A percentile compares a stretch with the other conserved stretches of the same genome.
Evolutionary conservation across 2,329 filamentous ascomycete genomes (phyloP).

Genomic region (Claviceps spartinae): DNA sequence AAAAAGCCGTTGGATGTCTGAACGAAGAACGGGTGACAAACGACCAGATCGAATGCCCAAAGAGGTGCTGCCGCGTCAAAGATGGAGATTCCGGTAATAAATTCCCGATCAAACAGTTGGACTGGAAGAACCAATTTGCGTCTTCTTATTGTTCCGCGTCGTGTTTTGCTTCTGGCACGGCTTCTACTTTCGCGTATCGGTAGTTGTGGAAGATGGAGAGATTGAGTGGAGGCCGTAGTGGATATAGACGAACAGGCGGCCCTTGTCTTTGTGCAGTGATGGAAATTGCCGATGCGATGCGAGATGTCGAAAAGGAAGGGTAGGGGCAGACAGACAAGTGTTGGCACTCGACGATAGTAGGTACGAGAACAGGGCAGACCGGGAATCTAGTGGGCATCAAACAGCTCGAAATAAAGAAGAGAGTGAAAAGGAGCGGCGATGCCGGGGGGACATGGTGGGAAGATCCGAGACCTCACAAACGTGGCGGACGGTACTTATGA

Average conservation of each 20-base stretch:
- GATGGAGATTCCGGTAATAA: too few relatives aligned
- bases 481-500: neutral
- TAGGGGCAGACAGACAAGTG: neutral
- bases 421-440: too few relatives aligned
- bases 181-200: neutral
- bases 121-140: too few relatives aligned
- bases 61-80: neutral
- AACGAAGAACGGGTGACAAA: neutral
- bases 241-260: neutral
- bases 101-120: too few relatives aligned
- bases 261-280: too few relatives aligned
- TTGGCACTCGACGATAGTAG: too few relatives aligned
- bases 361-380: too few relatives aligned
- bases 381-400: too few relatives aligned
- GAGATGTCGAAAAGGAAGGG: neutral
- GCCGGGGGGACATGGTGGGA: neutral
- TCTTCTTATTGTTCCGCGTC: too few relatives aligned
- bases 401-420: too few relatives aligned
- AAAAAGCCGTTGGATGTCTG: neutral
- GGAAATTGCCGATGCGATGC: too few relatives aligned
- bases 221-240: neutral
- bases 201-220: neutral
- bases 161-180: too few relatives aligned
- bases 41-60: neutral
- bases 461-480: neutral